Base-by-base conservation (phyloP, 805 yeast genomes). In the Kregervanrija pseudodelftensis region DNA sequence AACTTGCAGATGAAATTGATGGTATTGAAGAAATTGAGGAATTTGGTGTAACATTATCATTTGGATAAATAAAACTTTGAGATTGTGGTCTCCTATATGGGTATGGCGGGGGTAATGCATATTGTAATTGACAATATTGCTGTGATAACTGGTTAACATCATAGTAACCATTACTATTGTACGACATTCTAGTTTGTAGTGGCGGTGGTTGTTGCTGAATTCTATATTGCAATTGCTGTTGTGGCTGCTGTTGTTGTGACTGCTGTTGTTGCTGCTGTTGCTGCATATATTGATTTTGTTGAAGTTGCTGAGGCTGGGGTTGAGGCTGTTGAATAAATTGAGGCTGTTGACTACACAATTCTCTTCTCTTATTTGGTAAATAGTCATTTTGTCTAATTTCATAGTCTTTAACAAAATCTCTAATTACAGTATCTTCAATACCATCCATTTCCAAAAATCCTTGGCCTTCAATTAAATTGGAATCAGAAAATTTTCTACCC, bases 381-480 rank as follows among this genome's bases (percentile, higher is more conserved):
- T 38, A 16, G 1, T 30, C 3, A 30, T 46, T 48, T 31, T 46
- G 52, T 40, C 43, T 53, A 13, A 44, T 42, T 13, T 49, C 51
- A 30, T 46, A 46, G 17, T 48, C 51, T 14, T 52, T 47, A 13
- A 44, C 45, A 37, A 58, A 49, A 46, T 54, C 56, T 39, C 40
- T 47, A 15, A 48, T 46, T 7, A 48, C 43, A 11, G 42, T 45
- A 2, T 49, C 28, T 37, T 54, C 53, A 35, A 56, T 37, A 11
- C 59, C 56, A 45, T 57, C 56, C n/a, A 54, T 30, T 28, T 57
- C 58, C n/a, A 49, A 35, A 33, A 55, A 57, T 0, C 58, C 58
- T 37, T 50, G 53, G 11, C 46, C 47, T 22, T 41, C 45, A 22
- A 49, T 47, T 8, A 36, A 28, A 1, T 8, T n/a, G 17, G 38